Evolutionary conservation across 495 filamentous ascomycete species (phyloP), one percentile per base, ranked within the genome.

Genomic region (Daldinia concentrica): DNA sequence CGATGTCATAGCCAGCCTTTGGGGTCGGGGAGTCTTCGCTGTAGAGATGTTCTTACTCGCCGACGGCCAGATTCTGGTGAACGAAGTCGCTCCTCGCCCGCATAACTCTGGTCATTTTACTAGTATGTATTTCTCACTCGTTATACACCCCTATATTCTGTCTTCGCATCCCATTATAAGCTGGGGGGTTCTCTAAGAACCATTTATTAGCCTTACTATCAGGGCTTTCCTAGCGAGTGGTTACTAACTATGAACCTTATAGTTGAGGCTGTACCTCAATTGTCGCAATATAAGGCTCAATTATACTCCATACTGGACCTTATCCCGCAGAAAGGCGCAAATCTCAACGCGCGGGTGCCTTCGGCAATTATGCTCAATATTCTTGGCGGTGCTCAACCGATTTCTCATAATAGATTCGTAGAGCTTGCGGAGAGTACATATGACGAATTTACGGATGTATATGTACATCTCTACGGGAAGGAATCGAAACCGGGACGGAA

Each of bases 61-160:
- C 50, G 88, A 96, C 74, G 88, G 87, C 83, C 68, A 87, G 82
- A 84, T 97, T 3, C 81, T 97, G 67, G 85, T 99, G 61, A 97
- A 97, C 79, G 95, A 99, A 80, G 91, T 98, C 57, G 95, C 95
- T n/a, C 93, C 93, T 51, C 89, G 95, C 9, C 93, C 94, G 45
- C 95, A 99, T 81, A 99, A 98, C 81, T 97, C 93, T 1, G 95
- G 95, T 14, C 95, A 99, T 80, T 96, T 95, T 82, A 98, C 93
- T 22, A 99, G 69, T 72, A 68, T 4, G 69, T 61, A 39, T 57
- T 54, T 22, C 27, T 26, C 5, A 30, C 11, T 24, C 7, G 19
- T 12, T 24, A 12, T 9, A 14, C 19, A 24, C 9, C 3, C 15
- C 27, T 50, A 37, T 36, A 11, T 34, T 29, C 37, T 30, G 32